Evolutionary conservation across 1,139 yeast genomes (phyloP), one percentile per base, ranked within the genome.

Genomic region (Blastobotrys serpentis): DNA sequence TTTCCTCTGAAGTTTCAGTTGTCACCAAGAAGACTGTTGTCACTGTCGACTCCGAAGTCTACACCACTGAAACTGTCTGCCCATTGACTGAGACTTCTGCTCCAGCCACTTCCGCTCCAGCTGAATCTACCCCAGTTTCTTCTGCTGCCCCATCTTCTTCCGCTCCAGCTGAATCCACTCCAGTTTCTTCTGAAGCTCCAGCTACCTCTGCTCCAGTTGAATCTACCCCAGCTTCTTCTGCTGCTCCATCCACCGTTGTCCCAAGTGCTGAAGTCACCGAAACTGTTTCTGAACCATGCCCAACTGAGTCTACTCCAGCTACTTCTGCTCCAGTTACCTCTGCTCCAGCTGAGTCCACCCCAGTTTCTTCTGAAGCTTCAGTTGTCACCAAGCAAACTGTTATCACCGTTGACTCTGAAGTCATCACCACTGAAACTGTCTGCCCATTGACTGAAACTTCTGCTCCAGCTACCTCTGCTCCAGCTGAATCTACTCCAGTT

Each of bases 381-480:
- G 48, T 41, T 14, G 48, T 51, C 22, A 53, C 56, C 49, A 49
- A 48, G 47, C 42, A 38, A 41, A 52, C 48, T 43, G 46, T 46
- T 23, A 38, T 50, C 46, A 51, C 53, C 43, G 34, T 49, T 30
- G 54, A 50, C 14, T 36, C 52, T 25, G 46, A 45, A 26, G 56
- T 53, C 42, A 49, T 51, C 47, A 48, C 44, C 39, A 54, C 56
- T 42, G 47, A 51, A 43, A 51, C 55, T 32, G 29, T 38, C 16
- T 38, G 42, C 22, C 42, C 42, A n/a, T 22, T 38, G 29, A 38
- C 42, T 38, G 42, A 22, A 11, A 21, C 42, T 11, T 29, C 51
- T 18, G 29, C 46, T 25, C 39, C 48, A 34, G 46, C 45, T 19
- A 13, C 49, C 29, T 13, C 32, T 42, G 43, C 46, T 14, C 50